A percentile compares a stretch with the other conserved stretches of the same genome.
Evolutionary conservation across 176 grass and related monocot species (phyloP).

Genomic region (Dendrocalamus sinicus): DNA sequence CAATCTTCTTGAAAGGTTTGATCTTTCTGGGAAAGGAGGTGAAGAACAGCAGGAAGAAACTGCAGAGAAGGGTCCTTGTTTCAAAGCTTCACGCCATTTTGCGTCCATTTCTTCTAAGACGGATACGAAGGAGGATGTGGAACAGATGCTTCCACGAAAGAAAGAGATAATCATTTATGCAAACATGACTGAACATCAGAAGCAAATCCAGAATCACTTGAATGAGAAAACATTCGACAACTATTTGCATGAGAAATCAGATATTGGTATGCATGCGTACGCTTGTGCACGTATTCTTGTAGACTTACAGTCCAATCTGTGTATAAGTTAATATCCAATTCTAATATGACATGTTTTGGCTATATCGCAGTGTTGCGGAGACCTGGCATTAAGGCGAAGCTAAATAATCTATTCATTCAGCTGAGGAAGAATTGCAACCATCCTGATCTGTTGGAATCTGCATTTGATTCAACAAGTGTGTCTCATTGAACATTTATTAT

Average conservation of each 20-base stretch:
- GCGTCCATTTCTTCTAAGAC: constrained; percentile 91
- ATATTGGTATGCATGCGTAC: constrained; percentile 51
- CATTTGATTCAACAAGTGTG: constrained; percentile 56
- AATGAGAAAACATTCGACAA: constrained; percentile 74
- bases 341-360: constrained; percentile 28
- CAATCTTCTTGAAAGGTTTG: constrained; percentile 67
- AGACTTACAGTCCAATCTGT: background rate
- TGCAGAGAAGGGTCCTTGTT: constrained; percentile 74
- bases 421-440: constrained; percentile 87
- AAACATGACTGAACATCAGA: constrained; percentile 93
- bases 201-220: constrained; percentile 83
- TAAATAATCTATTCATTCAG: constrained; percentile 88
- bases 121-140: constrained; percentile 97
- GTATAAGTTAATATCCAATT: constrained; percentile 4
- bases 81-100: constrained; percentile 93
- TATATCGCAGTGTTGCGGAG: constrained; percentile 53
- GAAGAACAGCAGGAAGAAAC: constrained; percentile 70
- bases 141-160: constrained; percentile 88
- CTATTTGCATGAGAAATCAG: constrained; percentile 65
- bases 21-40: constrained; percentile 67
- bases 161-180: constrained; percentile 98
- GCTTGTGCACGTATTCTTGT: background rate
- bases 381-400: constrained; percentile 66
- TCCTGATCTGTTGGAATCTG: constrained; percentile 86
- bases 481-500: constrained; percentile 4